phyloP scores from a whole-genome alignment of 1,139 yeast genomes.

The Debaryomyces psychrophilus region DNA sequence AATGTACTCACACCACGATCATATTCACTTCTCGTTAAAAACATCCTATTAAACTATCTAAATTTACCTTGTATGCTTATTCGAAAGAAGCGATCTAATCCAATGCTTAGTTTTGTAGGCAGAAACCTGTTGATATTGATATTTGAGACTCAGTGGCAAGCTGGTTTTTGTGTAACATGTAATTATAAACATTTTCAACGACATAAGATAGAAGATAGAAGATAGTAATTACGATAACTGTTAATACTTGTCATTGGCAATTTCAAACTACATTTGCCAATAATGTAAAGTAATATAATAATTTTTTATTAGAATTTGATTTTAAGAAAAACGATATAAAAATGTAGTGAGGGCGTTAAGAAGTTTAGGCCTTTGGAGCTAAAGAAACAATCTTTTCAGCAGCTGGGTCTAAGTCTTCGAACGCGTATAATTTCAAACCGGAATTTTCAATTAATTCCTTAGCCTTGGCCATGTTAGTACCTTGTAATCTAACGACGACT shows the following conservation, averaged over 20 bases:
- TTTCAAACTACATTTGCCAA: background rate
- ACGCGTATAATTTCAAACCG: constrained; percentile 90
- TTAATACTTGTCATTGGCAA: too few relatives aligned
- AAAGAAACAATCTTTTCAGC: constrained; percentile 92
- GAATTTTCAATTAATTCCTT: constrained; percentile 83
- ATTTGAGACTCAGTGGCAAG: constrained; percentile 36
- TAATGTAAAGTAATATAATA: background rate
- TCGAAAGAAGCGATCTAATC: constrained; percentile 1
- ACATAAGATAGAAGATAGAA: too few relatives aligned
- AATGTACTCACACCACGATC: constrained; percentile 98
- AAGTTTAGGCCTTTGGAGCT: constrained; percentile 34
- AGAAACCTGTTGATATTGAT: constrained; percentile 42
- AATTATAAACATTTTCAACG: background rate
- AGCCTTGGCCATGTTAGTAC: constrained; percentile 92
- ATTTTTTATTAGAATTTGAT: constrained; percentile 3
- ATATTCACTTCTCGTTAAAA: constrained; percentile 97
- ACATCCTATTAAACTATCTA: constrained; percentile 52
- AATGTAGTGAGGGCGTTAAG: constrained; percentile 1
- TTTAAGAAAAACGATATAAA: constrained; percentile 5
- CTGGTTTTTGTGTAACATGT: constrained; percentile 9
- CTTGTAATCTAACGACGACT: constrained; percentile 97
- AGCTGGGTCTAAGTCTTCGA: constrained; percentile 94
- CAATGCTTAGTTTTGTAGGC: background rate
- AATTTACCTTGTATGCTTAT: background rate
- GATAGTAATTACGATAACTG: too few relatives aligned